These are phyloP conservation scores for Lactarius sp. DNA, from an alignment of 768 basidiomycete genomes.

Conservation along the genomic window DNA sequence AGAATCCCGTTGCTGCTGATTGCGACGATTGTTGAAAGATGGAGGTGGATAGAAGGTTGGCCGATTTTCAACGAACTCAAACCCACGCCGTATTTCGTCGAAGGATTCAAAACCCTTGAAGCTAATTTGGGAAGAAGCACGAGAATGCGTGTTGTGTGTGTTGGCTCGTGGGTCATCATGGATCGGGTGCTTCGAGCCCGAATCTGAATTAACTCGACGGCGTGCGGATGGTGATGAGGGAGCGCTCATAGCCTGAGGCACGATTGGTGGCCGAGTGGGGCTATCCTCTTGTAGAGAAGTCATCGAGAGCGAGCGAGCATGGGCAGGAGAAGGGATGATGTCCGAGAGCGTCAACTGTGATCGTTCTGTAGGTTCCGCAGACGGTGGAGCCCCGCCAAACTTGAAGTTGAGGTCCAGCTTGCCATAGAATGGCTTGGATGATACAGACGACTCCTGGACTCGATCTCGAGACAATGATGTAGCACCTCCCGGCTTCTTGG, in stretches of 20 bases:
- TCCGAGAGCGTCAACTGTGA: slow-evolving; percentile 60
- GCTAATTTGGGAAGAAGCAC: slow-evolving; percentile 49
- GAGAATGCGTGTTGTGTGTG: slow-evolving; percentile 31
- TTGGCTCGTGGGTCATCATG: slow-evolving; percentile 28
- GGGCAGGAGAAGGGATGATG: slow-evolving; percentile 63
- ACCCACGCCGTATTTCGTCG: slow-evolving; percentile 72
- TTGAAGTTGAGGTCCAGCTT: slow-evolving; percentile 68
- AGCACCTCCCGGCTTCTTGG: neutral
- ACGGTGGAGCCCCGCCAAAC: slow-evolving; percentile 53
- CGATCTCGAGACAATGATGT: neutral
- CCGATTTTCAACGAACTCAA: slow-evolving; percentile 62
- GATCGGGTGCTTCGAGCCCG: slow-evolving; percentile 37
- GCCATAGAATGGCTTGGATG: slow-evolving; percentile 53
- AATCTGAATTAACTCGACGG: slow-evolving; percentile 41
- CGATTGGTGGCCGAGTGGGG: slow-evolving; percentile 31
- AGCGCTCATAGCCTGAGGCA: slow-evolving; percentile 23
- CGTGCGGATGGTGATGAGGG: slow-evolving; percentile 35
- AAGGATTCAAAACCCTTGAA: slow-evolving; percentile 73
- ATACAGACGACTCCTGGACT: slow-evolving; percentile 26
- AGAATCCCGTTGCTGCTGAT: slow-evolving; percentile 51
- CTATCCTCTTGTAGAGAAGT: slow-evolving; percentile 36
- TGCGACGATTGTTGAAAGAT: slow-evolving; percentile 34
- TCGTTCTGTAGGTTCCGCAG: slow-evolving; percentile 21
- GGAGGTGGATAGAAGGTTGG: slow-evolving; percentile 63
- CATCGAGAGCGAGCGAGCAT: slow-evolving; percentile 46